Evolutionary conservation across 75 land plant genomes (phyloP).

Genomic region (Pinus taeda): DNA sequence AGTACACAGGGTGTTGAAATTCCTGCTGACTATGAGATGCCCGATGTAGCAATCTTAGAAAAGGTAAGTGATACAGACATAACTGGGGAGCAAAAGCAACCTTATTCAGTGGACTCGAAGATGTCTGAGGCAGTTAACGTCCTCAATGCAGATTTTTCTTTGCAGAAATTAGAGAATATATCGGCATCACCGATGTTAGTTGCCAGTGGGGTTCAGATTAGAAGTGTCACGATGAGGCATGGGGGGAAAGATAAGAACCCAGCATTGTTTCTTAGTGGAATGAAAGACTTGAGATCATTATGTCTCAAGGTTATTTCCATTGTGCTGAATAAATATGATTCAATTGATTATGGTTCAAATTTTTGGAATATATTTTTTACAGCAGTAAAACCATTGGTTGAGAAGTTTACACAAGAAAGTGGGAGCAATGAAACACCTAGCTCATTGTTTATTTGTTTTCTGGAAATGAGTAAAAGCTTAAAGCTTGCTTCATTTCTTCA

Average conservation of each 20-base stretch:
- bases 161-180: background rate
- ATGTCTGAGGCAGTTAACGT: background rate
- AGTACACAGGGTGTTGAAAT: background rate
- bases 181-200: background rate
- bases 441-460: conserved; percentile 79
- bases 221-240: background rate
- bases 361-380: conserved; percentile 88
- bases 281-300: conserved; percentile 69
- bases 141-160: background rate
- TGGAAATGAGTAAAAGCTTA: conserved; percentile 77
- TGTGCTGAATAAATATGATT: conserved; percentile 73
- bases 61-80: background rate
- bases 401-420: conserved; percentile 64
- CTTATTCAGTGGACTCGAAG: background rate
- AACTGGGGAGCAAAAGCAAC: background rate
- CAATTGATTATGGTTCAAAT: conserved; percentile 42
- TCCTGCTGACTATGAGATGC: background rate
- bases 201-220: background rate
- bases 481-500: conserved; percentile 55
- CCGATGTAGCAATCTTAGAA: background rate
- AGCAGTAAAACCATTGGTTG: conserved; percentile 55
- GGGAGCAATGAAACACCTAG: conserved; percentile 77
- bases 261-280: background rate
- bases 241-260: background rate
- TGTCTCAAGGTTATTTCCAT: conserved; percentile 64